Base-by-base conservation (phyloP, 768 basidiomycete species). In the Kwoniella bestiolae region DNA sequence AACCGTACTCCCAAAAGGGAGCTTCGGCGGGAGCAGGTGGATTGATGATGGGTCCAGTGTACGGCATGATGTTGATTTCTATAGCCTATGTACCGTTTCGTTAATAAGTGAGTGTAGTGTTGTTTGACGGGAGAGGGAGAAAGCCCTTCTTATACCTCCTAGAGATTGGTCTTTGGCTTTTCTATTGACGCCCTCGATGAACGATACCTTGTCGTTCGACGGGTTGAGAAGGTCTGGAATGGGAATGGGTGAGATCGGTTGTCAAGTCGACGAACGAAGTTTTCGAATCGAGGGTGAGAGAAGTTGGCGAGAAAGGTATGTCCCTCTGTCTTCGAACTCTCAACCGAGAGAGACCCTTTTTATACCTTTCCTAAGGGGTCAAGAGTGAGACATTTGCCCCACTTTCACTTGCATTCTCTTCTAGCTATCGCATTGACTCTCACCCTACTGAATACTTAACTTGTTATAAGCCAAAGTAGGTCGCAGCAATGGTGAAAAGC, bases 1-100 rank as follows among this genome's bases (percentile, higher is more conserved):
- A 75, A 38, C 73, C 73, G 44, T 72, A 68, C 11, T 58, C 41
- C 56, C 56, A 66, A 46, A 69, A 50, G 31, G 59, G 50, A 25
- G 59, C 46, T 34, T 47, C 47, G 8, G 47, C 59, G 7, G 47
- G 32, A 7, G 45, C 46, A 3, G 59, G 59, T 14, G 59, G 50
- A n/a, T 49, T 49, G 31, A 23, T 38, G 34, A 49, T 32, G 16
- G 59, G 59, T 34, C 59, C 59, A 11, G 46, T 50, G 47, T 60
- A 60, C 25, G 59, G 59, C 59, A 60, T 60, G 16, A 21, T 51
- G 31, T 25, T 18, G 55, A 16, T 26, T 21, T 29, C 32, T 35
- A 51, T 29, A 16, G 38, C 5, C 11, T 41, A 41, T 14, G n/a
- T n/a, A n/a, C n/a, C n/a, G n/a, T n/a, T n/a, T n/a, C n/a, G n/a